These are phyloP conservation scores for Didymellaceae sp. DNA, from an alignment of 2,329 filamentous ascomycete genomes.

Conservation along the genomic window DNA sequence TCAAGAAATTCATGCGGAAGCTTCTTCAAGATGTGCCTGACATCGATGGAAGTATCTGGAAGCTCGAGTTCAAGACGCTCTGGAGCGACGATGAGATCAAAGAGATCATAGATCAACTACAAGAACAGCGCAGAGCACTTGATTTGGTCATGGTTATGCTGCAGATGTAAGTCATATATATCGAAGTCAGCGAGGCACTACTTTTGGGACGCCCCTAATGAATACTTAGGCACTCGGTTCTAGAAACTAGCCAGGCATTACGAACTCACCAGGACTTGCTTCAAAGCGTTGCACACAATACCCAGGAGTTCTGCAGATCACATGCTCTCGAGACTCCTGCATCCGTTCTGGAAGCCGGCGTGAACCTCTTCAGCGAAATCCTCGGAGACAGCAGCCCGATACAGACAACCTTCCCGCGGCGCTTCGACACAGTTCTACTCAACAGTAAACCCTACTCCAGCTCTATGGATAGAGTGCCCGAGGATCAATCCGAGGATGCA, in stretches of 20 bases:
- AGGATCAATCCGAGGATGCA: not conserved
- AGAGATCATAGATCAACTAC: slow-evolving; percentile 22
- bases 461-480: not conserved
- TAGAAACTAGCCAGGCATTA: not conserved
- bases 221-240: not conserved
- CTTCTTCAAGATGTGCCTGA: slow-evolving; percentile 12
- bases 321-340: not conserved
- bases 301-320: not conserved
- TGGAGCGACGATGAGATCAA: slow-evolving; percentile 31
- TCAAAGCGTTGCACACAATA: not conserved
- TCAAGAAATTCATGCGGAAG: slow-evolving; percentile 23
- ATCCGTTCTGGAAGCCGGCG: not conserved
- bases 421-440: not conserved
- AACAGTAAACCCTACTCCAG: not conserved
- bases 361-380: not conserved
- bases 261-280: not conserved
- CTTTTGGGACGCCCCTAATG: not conserved
- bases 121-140: slow-evolving; percentile 24
- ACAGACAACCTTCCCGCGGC: not conserved
- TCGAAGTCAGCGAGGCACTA: not conserved
- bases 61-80: slow-evolving; percentile 22
- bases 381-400: not conserved
- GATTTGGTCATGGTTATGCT: slow-evolving; percentile 19
- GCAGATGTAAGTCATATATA: slow-evolving; percentile 17
- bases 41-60: slow-evolving; percentile 17